Evolutionary conservation across 768 basidiomycete genomes (phyloP).

Genomic region (Lentinula lateritia): DNA sequence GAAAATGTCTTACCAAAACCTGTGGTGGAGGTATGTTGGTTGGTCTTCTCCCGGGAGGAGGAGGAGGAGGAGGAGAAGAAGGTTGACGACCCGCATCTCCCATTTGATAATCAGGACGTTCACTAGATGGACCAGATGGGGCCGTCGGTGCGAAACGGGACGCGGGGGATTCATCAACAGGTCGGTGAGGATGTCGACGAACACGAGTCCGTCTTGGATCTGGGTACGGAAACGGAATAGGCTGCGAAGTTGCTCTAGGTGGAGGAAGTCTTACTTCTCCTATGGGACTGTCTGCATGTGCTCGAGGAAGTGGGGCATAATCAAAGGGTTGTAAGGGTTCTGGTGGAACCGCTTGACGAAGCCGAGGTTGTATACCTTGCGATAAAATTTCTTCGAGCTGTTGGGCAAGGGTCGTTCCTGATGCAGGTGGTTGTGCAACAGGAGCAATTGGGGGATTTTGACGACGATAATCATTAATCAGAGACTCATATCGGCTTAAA

Average conservation of each 20-base stretch:
- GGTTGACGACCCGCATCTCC: background rate
- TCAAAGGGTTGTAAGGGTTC: slow-evolving; percentile 41
- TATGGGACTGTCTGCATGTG: background rate
- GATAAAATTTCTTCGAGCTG: slow-evolving; percentile 57
- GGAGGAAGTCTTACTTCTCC: background rate
- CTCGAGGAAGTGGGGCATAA: background rate
- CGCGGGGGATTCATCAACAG: background rate
- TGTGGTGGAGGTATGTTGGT: background rate
- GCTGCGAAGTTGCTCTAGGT: background rate
- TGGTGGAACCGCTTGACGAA: slow-evolving; percentile 37
- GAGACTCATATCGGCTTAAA: slow-evolving; percentile 18
- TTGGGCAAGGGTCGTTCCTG: slow-evolving; percentile 51
- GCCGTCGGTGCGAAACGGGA: background rate
- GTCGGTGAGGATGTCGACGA: background rate
- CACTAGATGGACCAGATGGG: background rate
- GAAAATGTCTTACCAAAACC: background rate
- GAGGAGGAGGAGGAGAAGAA: too few species aligned
- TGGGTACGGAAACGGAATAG: background rate
- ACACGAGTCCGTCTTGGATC: background rate
- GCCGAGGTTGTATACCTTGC: slow-evolving; percentile 33
- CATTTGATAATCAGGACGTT: background rate
- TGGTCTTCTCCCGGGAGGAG: background rate
- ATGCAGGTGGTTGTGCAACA: slow-evolving; percentile 39
- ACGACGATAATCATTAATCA: slow-evolving; percentile 9
- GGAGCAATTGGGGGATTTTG: slow-evolving; percentile 14